Conservation (phyloP, 345 rosid species). For the Gossypium arboreum region DNA sequence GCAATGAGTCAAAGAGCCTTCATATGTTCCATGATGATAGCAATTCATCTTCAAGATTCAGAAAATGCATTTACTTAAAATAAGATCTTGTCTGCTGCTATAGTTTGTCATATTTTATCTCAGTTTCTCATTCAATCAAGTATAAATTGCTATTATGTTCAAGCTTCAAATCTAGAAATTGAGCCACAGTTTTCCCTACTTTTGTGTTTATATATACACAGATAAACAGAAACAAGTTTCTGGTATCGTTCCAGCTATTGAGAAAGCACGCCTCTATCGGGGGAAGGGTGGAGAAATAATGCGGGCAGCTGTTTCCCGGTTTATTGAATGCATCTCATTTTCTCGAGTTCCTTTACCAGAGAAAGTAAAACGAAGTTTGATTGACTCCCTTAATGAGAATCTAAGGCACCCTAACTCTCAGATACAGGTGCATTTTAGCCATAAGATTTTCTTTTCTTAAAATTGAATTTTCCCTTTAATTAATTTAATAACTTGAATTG, state of each 20-base stretch:
- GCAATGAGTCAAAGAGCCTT: not conserved
- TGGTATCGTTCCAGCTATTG: conserved; percentile 79
- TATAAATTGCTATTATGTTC: not conserved
- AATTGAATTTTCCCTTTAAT: conserved; percentile 13
- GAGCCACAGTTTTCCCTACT: not conserved
- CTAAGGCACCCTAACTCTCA: conserved; percentile 91
- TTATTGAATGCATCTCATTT: conserved; percentile 73
- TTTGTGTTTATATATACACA: conserved; percentile 25
- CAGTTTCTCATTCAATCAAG: not conserved
- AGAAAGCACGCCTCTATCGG: conserved; percentile 94
- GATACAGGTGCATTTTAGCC: conserved; percentile 62
- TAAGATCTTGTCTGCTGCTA: not conserved
- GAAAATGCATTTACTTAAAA: not conserved
- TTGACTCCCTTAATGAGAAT: conserved; percentile 77
- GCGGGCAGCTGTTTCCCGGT: conserved; percentile 95
- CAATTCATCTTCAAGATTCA: not conserved
- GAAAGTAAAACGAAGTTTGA: conserved; percentile 60
- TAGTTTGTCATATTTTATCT: not conserved
- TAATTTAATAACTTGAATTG: conserved; percentile 3
- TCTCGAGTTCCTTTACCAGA: conserved; percentile 56
- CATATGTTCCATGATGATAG: not conserved
- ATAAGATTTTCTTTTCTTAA: conserved; percentile 11
- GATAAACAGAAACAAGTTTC: conserved; percentile 69
- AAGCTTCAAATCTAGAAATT: not conserved
- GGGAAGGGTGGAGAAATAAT: conserved; percentile 99